Evolutionary conservation across 768 basidiomycete species (phyloP).

Genomic region (Coprinopsis marcescibilis): DNA sequence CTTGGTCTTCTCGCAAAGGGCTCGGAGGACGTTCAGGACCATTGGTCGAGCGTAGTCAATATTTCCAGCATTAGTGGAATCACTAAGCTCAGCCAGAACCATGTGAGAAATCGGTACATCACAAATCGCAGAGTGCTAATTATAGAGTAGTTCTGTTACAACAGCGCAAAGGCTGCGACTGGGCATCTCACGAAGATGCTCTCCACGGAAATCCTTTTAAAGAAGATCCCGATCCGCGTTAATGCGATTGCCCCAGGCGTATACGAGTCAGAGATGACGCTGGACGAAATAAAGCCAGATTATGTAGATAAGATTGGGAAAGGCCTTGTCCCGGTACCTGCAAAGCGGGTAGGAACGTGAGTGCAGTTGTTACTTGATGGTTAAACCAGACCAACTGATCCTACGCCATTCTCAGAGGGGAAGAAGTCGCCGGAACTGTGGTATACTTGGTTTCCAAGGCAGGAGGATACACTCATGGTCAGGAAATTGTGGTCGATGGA

Average conservation of each 20-base stretch:
- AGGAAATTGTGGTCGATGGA: constrained; percentile 74
- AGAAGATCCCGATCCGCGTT: constrained; percentile 62
- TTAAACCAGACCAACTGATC: neutral
- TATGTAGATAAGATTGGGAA: constrained; percentile 51
- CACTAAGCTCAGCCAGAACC: constrained; percentile 65
- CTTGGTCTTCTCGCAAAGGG: constrained; percentile 71
- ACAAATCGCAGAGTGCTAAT: neutral
- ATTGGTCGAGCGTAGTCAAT: constrained; percentile 66
- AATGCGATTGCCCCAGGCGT: constrained; percentile 74
- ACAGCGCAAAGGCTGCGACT: constrained; percentile 74
- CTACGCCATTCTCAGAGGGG: constrained; percentile 34
- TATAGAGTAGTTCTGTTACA: constrained; percentile 63
- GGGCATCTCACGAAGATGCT: constrained; percentile 74
- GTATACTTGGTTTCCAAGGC: constrained; percentile 71
- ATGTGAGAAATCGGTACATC: constrained; percentile 41
- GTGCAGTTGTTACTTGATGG: constrained; percentile 22
- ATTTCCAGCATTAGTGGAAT: constrained; percentile 74
- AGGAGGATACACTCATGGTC: constrained; percentile 71
- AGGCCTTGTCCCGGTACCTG: constrained; percentile 57
- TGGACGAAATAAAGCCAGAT: constrained; percentile 38
- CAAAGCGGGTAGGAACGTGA: constrained; percentile 59
- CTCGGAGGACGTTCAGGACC: constrained; percentile 49
- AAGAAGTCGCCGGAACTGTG: constrained; percentile 74
- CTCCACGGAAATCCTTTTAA: constrained; percentile 68
- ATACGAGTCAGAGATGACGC: constrained; percentile 73